Percentiles rank a stretch among this genome's conserved stretches.
These are phyloP conservation scores for Phlebiopsis flavidoalba DNA, from an alignment of 768 basidiomycete species.

Conservation along the genomic window DNA sequence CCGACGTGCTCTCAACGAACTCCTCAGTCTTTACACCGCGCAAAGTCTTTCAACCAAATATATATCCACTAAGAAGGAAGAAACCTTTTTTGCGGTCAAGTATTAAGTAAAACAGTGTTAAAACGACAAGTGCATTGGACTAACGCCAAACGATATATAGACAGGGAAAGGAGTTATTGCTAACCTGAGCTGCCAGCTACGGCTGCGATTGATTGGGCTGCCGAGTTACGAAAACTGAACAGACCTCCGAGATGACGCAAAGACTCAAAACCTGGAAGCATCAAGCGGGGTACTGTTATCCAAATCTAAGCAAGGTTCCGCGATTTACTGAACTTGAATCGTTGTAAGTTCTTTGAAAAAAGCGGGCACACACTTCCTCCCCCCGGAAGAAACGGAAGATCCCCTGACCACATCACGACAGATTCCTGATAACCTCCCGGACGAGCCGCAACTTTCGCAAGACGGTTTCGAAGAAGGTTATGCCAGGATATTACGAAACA, in stretches of 20 bases:
- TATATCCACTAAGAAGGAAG: conserved; percentile 73
- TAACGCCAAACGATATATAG: conserved; percentile 26
- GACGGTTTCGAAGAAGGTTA: conserved; percentile 21
- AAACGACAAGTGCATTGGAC: no score
- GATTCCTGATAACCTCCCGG: neutral
- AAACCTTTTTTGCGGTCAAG: conserved; percentile 73
- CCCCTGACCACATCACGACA: neutral
- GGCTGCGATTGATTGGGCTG: conserved; percentile 81
- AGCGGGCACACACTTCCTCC: conserved; percentile 10
- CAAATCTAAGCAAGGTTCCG: neutral
- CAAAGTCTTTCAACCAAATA: conserved; percentile 74
- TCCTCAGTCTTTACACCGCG: conserved; percentile 69
- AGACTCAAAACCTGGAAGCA: conserved; percentile 42
- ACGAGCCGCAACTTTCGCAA: conserved; percentile 11
- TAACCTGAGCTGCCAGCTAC: conserved; percentile 75
- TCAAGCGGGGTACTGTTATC: conserved; percentile 63
- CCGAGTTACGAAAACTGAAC: conserved; percentile 86
- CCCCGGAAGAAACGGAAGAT: conserved; percentile 19
- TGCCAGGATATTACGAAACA: conserved; percentile 23
- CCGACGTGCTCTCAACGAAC: neutral
- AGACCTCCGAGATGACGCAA: conserved; percentile 56
- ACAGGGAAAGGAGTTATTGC: conserved; percentile 78
- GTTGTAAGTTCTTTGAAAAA: conserved; percentile 55
- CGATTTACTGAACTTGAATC: neutral
- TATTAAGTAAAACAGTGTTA: conserved; percentile 24